Conservation (phyloP, 805 yeast species). For the Ogataea pignaliae region DNA sequence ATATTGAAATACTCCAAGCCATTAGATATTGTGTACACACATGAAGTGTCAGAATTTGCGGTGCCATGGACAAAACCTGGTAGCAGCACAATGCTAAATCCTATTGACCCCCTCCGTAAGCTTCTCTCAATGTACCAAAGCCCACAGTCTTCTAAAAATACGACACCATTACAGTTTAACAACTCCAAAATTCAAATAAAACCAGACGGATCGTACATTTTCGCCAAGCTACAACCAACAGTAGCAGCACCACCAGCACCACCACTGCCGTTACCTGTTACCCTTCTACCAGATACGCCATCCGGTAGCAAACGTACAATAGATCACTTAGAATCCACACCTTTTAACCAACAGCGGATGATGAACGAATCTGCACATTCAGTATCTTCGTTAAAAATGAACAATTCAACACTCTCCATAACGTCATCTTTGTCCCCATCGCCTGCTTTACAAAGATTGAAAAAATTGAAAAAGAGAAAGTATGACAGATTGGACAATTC, state of each 20-base stretch:
- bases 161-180: constrained; percentile 7
- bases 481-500: constrained; percentile 32
- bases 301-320: constrained; percentile 11
- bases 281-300: constrained; percentile 11
- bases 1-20: constrained; percentile 13
- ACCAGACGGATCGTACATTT: constrained; percentile 4
- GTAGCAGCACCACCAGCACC: background rate
- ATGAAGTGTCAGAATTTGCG: background rate
- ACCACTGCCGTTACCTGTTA: background rate
- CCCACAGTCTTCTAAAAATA: too few relatives aligned
- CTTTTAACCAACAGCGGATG: constrained; percentile 1
- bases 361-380: constrained; percentile 1
- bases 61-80: background rate
- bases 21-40: constrained; percentile 5
- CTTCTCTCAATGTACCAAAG: constrained; percentile 1
- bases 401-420: constrained; percentile 6
- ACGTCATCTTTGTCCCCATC: constrained; percentile 14
- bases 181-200: constrained; percentile 2
- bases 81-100: background rate
- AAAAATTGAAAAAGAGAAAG: constrained; percentile 18
- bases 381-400: constrained; percentile 2
- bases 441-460: constrained; percentile 6
- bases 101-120: constrained; percentile 9
- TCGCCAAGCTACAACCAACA: background rate
- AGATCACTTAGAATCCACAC: constrained; percentile 10